A percentile compares a stretch with the other conserved stretches of the same genome.
phyloP scores from a whole-genome alignment of 2,329 filamentous ascomycete species.

The Fonsecaea nubica region DNA sequence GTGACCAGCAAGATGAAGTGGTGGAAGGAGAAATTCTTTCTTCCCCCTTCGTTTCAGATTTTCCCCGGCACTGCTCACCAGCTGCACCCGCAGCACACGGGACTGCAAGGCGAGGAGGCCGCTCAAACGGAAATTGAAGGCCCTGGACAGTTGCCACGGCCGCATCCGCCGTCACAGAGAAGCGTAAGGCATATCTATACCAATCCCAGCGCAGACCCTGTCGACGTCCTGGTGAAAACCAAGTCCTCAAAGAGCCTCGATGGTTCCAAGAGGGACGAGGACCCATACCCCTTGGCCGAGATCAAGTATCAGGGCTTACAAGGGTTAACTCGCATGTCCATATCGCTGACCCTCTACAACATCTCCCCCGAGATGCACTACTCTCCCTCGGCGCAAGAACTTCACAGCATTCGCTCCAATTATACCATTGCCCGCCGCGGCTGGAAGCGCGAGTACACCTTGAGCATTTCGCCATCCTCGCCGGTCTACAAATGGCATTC shows the following conservation, averaged over 20 bases:
- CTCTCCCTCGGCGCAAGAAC: background rate
- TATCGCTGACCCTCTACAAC: slow-evolving; percentile 30
- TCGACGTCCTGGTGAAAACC: background rate
- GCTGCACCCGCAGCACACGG: background rate
- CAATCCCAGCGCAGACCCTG: background rate
- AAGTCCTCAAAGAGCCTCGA: background rate
- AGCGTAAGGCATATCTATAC: background rate
- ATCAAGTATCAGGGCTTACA: slow-evolving; percentile 32
- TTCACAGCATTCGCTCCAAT: slow-evolving; percentile 4
- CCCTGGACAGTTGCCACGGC: background rate
- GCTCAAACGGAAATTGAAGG: slow-evolving; percentile 3
- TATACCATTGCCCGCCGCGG: slow-evolving; percentile 20
- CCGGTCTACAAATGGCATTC: slow-evolving; percentile 24
- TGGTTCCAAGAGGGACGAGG: slow-evolving; percentile 1
- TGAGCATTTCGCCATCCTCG: background rate
- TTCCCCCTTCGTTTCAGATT: slow-evolving; percentile 29
- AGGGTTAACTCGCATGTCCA: slow-evolving; percentile 21
- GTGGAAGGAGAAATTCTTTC: slow-evolving; percentile 30
- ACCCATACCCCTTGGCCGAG: slow-evolving; percentile 27
- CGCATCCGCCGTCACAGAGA: slow-evolving; percentile 11
- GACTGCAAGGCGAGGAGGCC: background rate
- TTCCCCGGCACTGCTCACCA: slow-evolving; percentile 7
- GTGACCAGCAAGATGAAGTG: slow-evolving; percentile 32
- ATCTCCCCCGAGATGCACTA: slow-evolving; percentile 29
- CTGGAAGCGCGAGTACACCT: slow-evolving; percentile 23